phyloP scores from a whole-genome alignment of 352 stramenopile species.

The Pseudoperonospora humuli region DNA sequence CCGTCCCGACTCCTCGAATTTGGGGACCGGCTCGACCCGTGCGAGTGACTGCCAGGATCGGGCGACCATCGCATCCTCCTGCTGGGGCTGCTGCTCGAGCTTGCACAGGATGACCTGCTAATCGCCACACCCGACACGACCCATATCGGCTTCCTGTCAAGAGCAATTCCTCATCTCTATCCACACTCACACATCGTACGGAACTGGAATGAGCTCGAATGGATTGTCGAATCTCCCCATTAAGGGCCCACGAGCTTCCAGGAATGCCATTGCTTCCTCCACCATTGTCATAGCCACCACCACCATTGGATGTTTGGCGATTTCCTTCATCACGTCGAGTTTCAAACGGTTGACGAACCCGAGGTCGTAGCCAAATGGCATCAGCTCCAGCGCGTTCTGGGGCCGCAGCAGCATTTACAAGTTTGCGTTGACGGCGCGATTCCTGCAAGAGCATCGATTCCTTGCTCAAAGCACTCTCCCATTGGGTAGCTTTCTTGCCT shows the following conservation, averaged over 20 bases:
- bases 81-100: conserved; percentile 13
- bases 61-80: conserved; percentile 8
- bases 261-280: conserved; percentile 5
- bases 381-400: conserved; percentile 21
- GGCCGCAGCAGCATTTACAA: conserved; percentile 12
- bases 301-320: conserved; percentile 2
- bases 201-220: conserved; percentile 61
- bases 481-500: conserved; percentile 17
- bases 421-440: conserved; percentile 35
- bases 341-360: conserved; percentile 23
- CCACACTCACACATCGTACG: conserved; percentile 45
- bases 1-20: neutral
- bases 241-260: conserved; percentile 22
- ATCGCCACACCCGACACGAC: conserved; percentile 63
- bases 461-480: conserved; percentile 46
- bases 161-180: conserved; percentile 50
- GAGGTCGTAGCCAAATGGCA: conserved; percentile 27
- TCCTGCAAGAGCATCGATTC: conserved; percentile 47
- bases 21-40: conserved; percentile 6
- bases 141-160: conserved; percentile 67
- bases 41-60: conserved; percentile 21
- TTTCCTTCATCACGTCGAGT: conserved; percentile 11
- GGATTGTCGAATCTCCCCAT: conserved; percentile 38
- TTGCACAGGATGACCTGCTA: conserved; percentile 43
- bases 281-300: conserved; percentile 19